phyloP scores from a whole-genome alignment of 202 grass and related monocot genomes.

The Brachypodium distachyon region DNA sequence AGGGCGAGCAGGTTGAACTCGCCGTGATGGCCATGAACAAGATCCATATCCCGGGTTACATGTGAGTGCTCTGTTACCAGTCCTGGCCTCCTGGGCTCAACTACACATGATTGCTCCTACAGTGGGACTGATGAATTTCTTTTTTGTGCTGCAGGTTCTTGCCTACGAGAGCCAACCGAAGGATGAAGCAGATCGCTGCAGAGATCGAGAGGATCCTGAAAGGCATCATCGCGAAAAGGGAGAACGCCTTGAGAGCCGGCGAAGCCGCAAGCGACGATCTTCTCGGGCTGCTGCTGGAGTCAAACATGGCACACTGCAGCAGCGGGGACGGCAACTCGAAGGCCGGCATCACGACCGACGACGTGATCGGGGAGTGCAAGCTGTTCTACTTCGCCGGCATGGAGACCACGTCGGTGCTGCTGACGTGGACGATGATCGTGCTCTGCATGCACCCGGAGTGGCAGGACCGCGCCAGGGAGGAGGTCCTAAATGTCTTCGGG shows the following conservation, averaged over 20 bases:
- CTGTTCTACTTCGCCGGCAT: slow-evolving; percentile 83
- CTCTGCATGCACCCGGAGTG: slow-evolving; percentile 77
- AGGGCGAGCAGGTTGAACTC: slow-evolving; percentile 42
- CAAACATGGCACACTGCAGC: slow-evolving; percentile 38
- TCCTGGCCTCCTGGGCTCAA: too few species aligned
- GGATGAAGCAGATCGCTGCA: slow-evolving; percentile 32
- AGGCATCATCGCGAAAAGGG: slow-evolving; percentile 54
- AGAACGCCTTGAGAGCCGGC: slow-evolving; percentile 26
- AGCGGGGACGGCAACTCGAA: slow-evolving; percentile 13
- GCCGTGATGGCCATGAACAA: slow-evolving; percentile 6
- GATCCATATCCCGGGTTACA: slow-evolving; percentile 45
- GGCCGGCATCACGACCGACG: slow-evolving; percentile 50
- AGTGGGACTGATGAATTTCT: neutral
- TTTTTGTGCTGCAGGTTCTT: slow-evolving; percentile 8
- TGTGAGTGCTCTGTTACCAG: slow-evolving; percentile 22
- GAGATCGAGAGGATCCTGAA: slow-evolving; percentile 41
- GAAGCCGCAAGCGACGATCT: slow-evolving; percentile 35
- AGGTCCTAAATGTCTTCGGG: slow-evolving; percentile 51
- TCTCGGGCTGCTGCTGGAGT: slow-evolving; percentile 58
- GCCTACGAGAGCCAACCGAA: slow-evolving; percentile 31
- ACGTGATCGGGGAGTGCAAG: slow-evolving; percentile 82
- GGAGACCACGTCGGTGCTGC: slow-evolving; percentile 63
- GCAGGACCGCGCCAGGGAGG: slow-evolving; percentile 60
- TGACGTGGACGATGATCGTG: slow-evolving; percentile 73
- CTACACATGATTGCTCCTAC: neutral